Percentiles rank a stretch among this genome's conserved stretches.
Conservation (phyloP, 768 basidiomycete species). For the Coprinopsis sp. region DNA sequence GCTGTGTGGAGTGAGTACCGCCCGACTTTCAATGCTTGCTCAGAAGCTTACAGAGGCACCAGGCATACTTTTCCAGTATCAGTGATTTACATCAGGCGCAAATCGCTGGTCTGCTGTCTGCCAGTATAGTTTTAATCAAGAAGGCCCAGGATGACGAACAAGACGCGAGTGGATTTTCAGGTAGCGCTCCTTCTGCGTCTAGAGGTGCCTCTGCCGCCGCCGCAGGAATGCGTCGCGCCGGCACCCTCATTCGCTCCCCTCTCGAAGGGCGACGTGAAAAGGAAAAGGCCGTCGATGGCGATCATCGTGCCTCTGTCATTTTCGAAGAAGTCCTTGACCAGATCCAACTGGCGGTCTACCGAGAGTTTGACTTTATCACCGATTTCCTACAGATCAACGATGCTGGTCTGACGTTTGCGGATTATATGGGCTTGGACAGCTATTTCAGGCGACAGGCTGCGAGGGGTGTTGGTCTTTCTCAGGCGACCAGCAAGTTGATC, state of each 20-base stretch:
- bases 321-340: slow-evolving; percentile 73
- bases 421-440: slow-evolving; percentile 89
- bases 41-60: slow-evolving; percentile 3
- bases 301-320: slow-evolving; percentile 71
- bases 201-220: no score
- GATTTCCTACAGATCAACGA: slow-evolving; percentile 94
- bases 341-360: slow-evolving; percentile 68
- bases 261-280: slow-evolving; percentile 59
- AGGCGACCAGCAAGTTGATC: slow-evolving; percentile 71
- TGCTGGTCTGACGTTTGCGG: slow-evolving; percentile 85
- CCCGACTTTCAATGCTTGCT: background rate
- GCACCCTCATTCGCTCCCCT: slow-evolving; percentile 79
- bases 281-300: slow-evolving; percentile 56
- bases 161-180: slow-evolving; percentile 51
- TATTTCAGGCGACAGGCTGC: slow-evolving; percentile 94
- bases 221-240: slow-evolving; percentile 71
- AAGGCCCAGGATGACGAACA: slow-evolving; percentile 67
- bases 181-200: slow-evolving; percentile 41
- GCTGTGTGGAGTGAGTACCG: slow-evolving; percentile 73
- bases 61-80: slow-evolving; percentile 89
- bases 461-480: slow-evolving; percentile 59
- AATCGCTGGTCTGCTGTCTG: slow-evolving; percentile 66
- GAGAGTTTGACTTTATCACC: slow-evolving; percentile 83
- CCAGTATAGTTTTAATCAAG: slow-evolving; percentile 57
- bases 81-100: slow-evolving; percentile 81